A percentile compares a stretch with the other conserved stretches of the same genome.
Conservation (phyloP, 2,329 filamentous ascomycete species). For the Fusarium tanahbumbuense region DNA sequence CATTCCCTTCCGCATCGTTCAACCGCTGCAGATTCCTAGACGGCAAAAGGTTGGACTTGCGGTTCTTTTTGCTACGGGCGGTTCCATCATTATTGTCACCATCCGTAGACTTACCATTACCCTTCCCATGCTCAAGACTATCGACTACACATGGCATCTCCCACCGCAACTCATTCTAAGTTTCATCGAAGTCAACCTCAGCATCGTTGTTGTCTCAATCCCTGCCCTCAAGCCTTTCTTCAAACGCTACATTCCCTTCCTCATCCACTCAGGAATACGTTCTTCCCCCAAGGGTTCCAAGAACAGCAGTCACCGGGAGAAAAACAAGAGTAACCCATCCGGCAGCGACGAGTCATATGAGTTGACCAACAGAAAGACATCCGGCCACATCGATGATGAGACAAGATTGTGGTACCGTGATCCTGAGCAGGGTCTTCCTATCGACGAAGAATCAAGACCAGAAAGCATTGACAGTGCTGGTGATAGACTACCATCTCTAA, state of each 20-base stretch:
- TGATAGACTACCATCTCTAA: constrained; percentile 24
- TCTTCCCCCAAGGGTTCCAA: constrained; percentile 35
- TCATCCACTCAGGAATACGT: constrained; percentile 43
- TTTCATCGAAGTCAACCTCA: constrained; percentile 61
- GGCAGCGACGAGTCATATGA: constrained; percentile 40
- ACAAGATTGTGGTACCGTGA: constrained; percentile 30
- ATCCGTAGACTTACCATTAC: constrained; percentile 47
- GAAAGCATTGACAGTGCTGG: constrained; percentile 41
- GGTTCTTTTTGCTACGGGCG: constrained; percentile 55
- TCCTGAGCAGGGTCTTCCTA: constrained; percentile 11
- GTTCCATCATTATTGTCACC: constrained; percentile 47
- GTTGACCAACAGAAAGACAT: constrained; percentile 36
- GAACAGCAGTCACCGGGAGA: constrained; percentile 30
- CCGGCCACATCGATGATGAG: constrained; percentile 42
- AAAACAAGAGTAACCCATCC: constrained; percentile 27
- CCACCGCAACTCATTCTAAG: constrained; percentile 54
- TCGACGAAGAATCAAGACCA: constrained; percentile 27
- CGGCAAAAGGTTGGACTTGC: constrained; percentile 63
- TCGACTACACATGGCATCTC: constrained; percentile 46
- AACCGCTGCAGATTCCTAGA: constrained; percentile 59
- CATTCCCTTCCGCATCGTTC: constrained; percentile 58
- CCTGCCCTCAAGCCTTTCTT: constrained; percentile 63
- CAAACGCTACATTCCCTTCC: constrained; percentile 49
- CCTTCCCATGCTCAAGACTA: constrained; percentile 34
- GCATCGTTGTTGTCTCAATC: constrained; percentile 61